A percentile compares a stretch with the other conserved stretches of the same genome.
These are phyloP conservation scores for Erythrophleum ivorense DNA, from an alignment of 331 rosid genomes.

Conservation along the genomic window DNA sequence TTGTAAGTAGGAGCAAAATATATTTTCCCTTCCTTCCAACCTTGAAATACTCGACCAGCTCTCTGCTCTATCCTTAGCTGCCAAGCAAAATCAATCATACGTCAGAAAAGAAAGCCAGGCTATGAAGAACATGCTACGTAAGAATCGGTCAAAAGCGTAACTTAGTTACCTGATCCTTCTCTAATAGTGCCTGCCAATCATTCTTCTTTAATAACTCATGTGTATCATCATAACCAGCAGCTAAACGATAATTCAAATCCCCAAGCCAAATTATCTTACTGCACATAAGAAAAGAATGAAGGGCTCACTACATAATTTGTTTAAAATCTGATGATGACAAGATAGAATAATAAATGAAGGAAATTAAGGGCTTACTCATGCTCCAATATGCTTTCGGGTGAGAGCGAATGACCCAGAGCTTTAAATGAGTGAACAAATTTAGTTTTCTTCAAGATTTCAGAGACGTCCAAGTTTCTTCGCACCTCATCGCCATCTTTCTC, in stretches of 20 bases:
- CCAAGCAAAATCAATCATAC: slow-evolving; percentile 20
- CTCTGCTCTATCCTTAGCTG: slow-evolving; percentile 66
- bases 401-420: slow-evolving; percentile 31
- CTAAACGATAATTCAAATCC: slow-evolving; percentile 90
- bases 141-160: neutral
- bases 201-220: slow-evolving; percentile 64
- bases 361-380: slow-evolving; percentile 68
- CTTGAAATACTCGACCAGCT: slow-evolving; percentile 74
- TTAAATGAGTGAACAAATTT: slow-evolving; percentile 59
- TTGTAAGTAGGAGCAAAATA: slow-evolving; percentile 93
- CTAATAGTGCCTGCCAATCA: slow-evolving; percentile 81
- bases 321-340: neutral
- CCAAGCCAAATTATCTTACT: slow-evolving; percentile 96
- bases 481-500: slow-evolving; percentile 86
- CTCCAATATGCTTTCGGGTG: slow-evolving; percentile 67
- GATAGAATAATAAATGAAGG: neutral
- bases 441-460: slow-evolving; percentile 80
- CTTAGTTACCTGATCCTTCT: slow-evolving; percentile 76
- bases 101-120: neutral
- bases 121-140: neutral
- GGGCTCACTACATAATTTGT: too few species aligned
- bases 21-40: slow-evolving; percentile 92
- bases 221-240: slow-evolving; percentile 60
- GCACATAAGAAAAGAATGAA: slow-evolving; percentile 8
- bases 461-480: slow-evolving; percentile 74